Percentiles rank a stretch among this genome's conserved stretches.
phyloP scores from a whole-genome alignment of 192 early-diverging fungal species.

The Coemansia sp. region DNA sequence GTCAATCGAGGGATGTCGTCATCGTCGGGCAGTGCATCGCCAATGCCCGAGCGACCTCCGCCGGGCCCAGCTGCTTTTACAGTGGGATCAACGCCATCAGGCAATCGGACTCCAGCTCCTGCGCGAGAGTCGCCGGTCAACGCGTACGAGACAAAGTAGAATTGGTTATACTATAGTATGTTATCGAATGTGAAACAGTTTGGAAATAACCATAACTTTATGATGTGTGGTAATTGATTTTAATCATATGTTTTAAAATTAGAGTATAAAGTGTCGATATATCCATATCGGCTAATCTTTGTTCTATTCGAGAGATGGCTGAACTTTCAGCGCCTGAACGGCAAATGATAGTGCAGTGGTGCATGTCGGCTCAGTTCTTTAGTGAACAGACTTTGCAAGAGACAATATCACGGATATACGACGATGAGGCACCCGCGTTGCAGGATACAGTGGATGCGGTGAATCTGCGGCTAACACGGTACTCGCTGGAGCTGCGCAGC shows the following conservation, averaged over 20 bases:
- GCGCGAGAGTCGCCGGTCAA: conserved; percentile 29
- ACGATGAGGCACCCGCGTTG: not conserved
- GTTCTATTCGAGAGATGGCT: not conserved
- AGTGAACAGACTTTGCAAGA: conserved; percentile 17
- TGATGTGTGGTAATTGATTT: too few species aligned
- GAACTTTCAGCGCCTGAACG: conserved; percentile 1
- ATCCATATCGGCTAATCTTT: not conserved
- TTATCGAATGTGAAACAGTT: not conserved
- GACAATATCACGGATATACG: conserved; percentile 18
- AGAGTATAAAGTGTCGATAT: too few species aligned
- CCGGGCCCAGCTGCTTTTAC: conserved; percentile 5
- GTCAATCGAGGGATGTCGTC: conserved; percentile 64
- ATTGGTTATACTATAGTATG: not conserved
- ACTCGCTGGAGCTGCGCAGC: conserved; percentile 45
- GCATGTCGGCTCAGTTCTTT: conserved; percentile 40
- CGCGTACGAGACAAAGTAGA: conserved; percentile 22
- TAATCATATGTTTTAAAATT: too few species aligned
- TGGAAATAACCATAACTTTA: not conserved
- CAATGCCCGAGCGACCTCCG: conserved; percentile 23
- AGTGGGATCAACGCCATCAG: conserved; percentile 8
- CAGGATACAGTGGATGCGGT: conserved; percentile 14
- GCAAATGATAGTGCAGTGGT: conserved; percentile 45
- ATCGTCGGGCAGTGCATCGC: conserved; percentile 36
- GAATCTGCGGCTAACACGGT: conserved; percentile 11
- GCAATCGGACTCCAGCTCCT: conserved; percentile 8